Base-by-base conservation (phyloP, 495 filamentous ascomycete species). In the Xylaria intraflava region DNA sequence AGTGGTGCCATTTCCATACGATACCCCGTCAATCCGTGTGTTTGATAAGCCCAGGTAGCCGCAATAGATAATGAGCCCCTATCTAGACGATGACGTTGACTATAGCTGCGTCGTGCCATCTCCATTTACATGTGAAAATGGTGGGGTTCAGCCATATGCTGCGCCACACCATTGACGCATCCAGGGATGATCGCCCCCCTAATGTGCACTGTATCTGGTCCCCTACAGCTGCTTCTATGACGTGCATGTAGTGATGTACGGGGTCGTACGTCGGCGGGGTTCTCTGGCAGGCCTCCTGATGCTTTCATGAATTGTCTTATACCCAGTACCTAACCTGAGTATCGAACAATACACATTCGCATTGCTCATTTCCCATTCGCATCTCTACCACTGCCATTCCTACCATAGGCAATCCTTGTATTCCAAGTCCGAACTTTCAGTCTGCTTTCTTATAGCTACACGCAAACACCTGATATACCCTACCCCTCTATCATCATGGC, bases 401-500 rank as follows among this genome's bases (percentile, higher is more conserved):
- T 48, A 16, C 17, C 3, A 38, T 4, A 38, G 17, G 2, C 14
- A 3, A 17, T 38, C 1, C 16, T 16, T 17, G 5, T 38, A 17
- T 38, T 2, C 11, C 12, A 17, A n/a, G n/a, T 35, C 26, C 14
- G 24, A 39, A 9, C 22, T 29, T 19, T 27, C 22, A 6, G 8
- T 5, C 3, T 51, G 8, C 14, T n/a, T 5, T 9, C 36, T 33
- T 20, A 3, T 22, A 6, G 1, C 45, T 17, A 35, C 11, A 35
- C 6, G 6, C 7, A 42, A 6, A 19, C 39, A 4, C 10, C 11
- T 27, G 23, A n/a, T 33, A 22, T 46, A 16, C 47, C 8, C 36
- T 16, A 68, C 17, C 23, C 52, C 33, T 63, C 27, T 2, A 61
- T 51, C 53, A 73, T 58, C 40, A 67, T 67, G 64, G 62, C 64